These are phyloP conservation scores for Chaetomium fimeti DNA, from an alignment of 495 filamentous ascomycete genomes.

Conservation along the genomic window DNA sequence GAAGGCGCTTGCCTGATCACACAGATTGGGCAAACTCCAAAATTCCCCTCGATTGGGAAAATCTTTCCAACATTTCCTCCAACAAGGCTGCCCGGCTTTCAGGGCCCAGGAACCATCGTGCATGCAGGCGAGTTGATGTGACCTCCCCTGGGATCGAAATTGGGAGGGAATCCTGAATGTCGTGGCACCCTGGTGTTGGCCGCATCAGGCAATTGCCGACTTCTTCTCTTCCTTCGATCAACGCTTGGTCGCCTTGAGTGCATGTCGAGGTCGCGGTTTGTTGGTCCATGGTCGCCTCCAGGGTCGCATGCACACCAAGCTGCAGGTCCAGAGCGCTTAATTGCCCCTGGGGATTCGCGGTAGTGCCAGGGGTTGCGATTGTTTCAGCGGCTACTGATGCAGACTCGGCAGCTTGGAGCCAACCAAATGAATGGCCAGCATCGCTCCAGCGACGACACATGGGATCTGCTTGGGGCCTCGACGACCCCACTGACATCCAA, in stretches of 20 bases:
- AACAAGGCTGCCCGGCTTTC: background rate
- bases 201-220: no score
- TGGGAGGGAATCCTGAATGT: background rate
- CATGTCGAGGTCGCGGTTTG: background rate
- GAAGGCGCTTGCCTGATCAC: conserved; percentile 6
- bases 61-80: background rate
- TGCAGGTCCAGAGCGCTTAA: conserved; percentile 10
- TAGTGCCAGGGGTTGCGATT: background rate
- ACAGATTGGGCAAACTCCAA: background rate
- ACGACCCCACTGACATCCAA: conserved; percentile 3
- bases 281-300: background rate
- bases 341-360: background rate
- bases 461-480: background rate
- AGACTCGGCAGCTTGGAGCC: background rate
- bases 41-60: background rate
- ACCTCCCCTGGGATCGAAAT: no score
- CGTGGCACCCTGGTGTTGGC: conserved; percentile 11
- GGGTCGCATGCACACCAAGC: background rate
- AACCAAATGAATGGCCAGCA: conserved; percentile 13
- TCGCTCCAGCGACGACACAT: conserved; percentile 9
- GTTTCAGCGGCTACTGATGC: conserved; percentile 21
- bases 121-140: background rate
- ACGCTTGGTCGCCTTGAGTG: no score
- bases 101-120: background rate
- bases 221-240: background rate